Percentiles rank a stretch among this genome's conserved stretches.
These are phyloP conservation scores for Lachancea fermentati DNA, from an alignment of 805 yeast species.

Conservation along the genomic window DNA sequence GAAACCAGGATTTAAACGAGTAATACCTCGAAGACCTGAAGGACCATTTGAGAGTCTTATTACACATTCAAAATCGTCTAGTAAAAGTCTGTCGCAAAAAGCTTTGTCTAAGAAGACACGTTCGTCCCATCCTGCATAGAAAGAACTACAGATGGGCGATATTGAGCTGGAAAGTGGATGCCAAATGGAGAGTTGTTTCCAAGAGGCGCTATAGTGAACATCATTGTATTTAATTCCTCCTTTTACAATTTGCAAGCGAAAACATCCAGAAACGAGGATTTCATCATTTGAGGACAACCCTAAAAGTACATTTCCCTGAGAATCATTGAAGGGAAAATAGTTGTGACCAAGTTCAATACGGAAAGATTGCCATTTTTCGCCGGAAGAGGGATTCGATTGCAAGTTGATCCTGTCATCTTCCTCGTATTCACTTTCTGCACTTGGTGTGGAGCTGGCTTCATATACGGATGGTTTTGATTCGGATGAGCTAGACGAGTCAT, in stretches of 20 bases:
- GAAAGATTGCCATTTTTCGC: constrained; percentile 4
- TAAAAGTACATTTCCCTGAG: constrained; percentile 12
- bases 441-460: constrained; percentile 1
- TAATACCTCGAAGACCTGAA: constrained; percentile 14
- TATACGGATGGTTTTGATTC: neutral
- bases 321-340: constrained; percentile 8
- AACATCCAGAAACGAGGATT: constrained; percentile 25
- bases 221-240: constrained; percentile 31
- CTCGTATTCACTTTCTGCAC: constrained; percentile 4
- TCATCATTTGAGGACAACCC: constrained; percentile 23
- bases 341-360: neutral
- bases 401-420: constrained; percentile 1
- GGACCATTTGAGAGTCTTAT: constrained; percentile 16
- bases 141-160: constrained; percentile 25
- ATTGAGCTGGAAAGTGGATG: constrained; percentile 28
- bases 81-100: constrained; percentile 1
- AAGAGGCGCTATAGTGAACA: constrained; percentile 28
- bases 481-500: neutral
- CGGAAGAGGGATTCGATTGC: neutral
- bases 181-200: constrained; percentile 17
- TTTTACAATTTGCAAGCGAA: constrained; percentile 25
- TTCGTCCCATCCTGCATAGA: constrained; percentile 32
- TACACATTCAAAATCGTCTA: constrained; percentile 19
- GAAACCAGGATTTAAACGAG: constrained; percentile 17
- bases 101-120: constrained; percentile 11